A percentile compares a stretch with the other conserved stretches of the same genome.
Conservation (phyloP, 2,329 filamentous ascomycete genomes). For the Pseudopyricularia cyperi region DNA sequence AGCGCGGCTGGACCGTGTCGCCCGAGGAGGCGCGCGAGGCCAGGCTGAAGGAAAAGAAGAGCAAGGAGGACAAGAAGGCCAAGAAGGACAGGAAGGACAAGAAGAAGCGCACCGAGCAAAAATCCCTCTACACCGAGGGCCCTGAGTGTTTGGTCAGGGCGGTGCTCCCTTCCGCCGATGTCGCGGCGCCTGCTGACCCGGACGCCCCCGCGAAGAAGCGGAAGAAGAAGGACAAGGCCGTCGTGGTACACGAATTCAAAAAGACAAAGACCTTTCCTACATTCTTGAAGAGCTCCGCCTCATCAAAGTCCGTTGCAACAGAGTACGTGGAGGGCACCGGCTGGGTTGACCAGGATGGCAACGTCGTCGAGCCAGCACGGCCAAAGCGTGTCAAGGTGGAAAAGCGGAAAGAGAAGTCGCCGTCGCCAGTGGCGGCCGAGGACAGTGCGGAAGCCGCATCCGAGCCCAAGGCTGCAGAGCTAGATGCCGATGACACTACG, state of each 20-base stretch:
- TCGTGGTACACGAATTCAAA: conserved; percentile 78
- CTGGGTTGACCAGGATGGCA: conserved; percentile 73
- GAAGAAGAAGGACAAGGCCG: conserved; percentile 35
- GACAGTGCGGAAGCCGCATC: background rate
- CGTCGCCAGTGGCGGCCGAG: conserved; percentile 6
- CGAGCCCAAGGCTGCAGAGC: conserved; percentile 1
- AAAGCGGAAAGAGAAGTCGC: conserved; percentile 7
- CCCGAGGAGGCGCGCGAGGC: conserved; percentile 26
- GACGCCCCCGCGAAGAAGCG: conserved; percentile 42
- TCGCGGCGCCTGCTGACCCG: conserved; percentile 10
- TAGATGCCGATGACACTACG: background rate
- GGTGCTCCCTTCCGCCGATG: conserved; percentile 37
- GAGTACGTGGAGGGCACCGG: conserved; percentile 75
- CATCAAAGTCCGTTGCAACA: conserved; percentile 23
- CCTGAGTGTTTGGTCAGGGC: conserved; percentile 80
- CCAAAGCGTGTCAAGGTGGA: conserved; percentile 16
- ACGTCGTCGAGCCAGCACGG: conserved; percentile 52
- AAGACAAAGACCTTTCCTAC: conserved; percentile 72
- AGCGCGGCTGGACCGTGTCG: conserved; percentile 77
- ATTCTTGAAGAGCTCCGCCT: conserved; percentile 52
- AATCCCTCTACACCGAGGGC: conserved; percentile 69
- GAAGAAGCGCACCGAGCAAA: conserved; percentile 38
- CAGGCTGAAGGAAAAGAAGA: conserved; percentile 30
- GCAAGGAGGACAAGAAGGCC: conserved; percentile 26
- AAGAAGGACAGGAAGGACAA: conserved; percentile 31